Evolutionary conservation across 2,329 filamentous ascomycete genomes (phyloP).

Genomic region (Cladophialophora yegresii): DNA sequence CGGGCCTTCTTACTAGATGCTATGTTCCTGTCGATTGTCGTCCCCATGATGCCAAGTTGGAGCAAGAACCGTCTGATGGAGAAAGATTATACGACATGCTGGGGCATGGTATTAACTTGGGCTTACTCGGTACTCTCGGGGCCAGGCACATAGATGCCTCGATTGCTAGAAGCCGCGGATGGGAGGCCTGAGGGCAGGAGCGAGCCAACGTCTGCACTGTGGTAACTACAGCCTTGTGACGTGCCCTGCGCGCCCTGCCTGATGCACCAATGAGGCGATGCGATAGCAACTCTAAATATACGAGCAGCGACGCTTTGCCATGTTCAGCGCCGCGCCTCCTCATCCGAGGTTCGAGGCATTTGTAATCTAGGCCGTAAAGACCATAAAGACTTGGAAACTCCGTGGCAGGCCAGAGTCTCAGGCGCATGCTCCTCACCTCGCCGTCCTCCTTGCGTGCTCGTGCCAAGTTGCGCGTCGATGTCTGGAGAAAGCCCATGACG

Average conservation of each 20-base stretch:
- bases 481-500: not conserved
- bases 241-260: not conserved
- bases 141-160: not conserved
- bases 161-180: not conserved
- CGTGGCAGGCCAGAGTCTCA: not conserved
- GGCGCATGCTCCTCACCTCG: not conserved
- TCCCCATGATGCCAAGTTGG: not conserved
- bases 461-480: not conserved
- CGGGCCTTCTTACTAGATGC: constrained; percentile 3
- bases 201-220: not conserved
- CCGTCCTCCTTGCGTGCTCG: not conserved
- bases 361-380: not conserved
- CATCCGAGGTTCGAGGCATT: not conserved
- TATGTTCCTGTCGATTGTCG: not conserved
- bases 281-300: constrained; percentile 19
- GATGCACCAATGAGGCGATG: not conserved
- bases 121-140: not conserved
- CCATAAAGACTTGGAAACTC: not conserved
- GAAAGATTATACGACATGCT: constrained; percentile 3
- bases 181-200: not conserved
- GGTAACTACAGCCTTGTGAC: constrained; percentile 9
- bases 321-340: not conserved
- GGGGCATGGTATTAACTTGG: not conserved
- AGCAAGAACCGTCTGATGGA: not conserved
- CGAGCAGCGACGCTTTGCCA: constrained; percentile 11